Percentiles rank a stretch among this genome's conserved stretches.
Conservation (phyloP, 2,329 filamentous ascomycete species). For the Xylaria sp. region DNA sequence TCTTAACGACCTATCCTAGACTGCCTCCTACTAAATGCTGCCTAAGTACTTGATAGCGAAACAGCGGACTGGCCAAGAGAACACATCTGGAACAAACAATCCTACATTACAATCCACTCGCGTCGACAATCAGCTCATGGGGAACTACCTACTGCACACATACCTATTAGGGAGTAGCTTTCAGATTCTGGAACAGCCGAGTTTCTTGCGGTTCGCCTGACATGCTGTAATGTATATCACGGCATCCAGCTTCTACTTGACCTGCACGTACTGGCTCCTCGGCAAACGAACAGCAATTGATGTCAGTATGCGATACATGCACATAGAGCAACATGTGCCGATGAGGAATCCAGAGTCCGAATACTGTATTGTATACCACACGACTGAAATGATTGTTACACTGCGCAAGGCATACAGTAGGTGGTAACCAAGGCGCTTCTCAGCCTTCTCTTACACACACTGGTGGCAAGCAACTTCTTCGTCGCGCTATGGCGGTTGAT, state of each 20-base stretch:
- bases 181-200: background rate
- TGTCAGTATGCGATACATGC: background rate
- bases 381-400: background rate
- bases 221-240: background rate
- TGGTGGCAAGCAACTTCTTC: no score
- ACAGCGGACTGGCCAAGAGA: background rate
- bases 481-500: background rate
- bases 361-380: no score
- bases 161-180: conserved; percentile 6
- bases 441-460: no score
- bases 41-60: background rate
- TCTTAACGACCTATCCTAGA: no score
- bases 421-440: background rate
- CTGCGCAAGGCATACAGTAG: background rate
- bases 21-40: no score
- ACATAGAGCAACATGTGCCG: background rate
- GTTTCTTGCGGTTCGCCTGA: background rate
- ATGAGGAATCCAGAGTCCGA: no score
- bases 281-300: background rate
- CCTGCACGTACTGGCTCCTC: no score
- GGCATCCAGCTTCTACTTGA: background rate
- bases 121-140: background rate
- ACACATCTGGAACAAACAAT: background rate
- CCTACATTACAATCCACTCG: background rate
- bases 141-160: no score